These are phyloP conservation scores for Cochlearia excelsa DNA, from an alignment of 345 rosid genomes.

Conservation along the genomic window DNA sequence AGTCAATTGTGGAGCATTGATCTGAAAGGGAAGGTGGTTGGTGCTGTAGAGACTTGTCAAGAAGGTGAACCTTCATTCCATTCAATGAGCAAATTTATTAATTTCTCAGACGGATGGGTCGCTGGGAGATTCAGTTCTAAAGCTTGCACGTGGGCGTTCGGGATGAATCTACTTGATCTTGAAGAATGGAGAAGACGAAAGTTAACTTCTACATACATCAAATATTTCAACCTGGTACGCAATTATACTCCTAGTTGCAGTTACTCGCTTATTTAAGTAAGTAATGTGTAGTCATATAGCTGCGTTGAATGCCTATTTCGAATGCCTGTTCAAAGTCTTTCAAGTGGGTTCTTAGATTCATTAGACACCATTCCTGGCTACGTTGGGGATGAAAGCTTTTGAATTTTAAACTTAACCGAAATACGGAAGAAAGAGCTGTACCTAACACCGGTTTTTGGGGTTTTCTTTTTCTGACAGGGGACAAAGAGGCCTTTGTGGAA, in stretches of 20 bases:
- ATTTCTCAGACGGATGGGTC: conserved; percentile 69
- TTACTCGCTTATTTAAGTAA: conserved; percentile 5
- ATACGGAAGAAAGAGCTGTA: no score
- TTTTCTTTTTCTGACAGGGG: conserved; percentile 47
- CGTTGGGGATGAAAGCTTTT: conserved; percentile 4
- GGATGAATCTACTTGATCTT: conserved; percentile 86
- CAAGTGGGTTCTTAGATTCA: not conserved
- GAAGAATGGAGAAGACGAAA: conserved; percentile 71
- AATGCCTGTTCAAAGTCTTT: not conserved
- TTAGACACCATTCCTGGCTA: not conserved
- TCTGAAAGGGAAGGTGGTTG: conserved; percentile 79
- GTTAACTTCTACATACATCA: conserved; percentile 51
- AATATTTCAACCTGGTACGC: conserved; percentile 70
- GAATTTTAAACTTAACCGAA: not conserved
- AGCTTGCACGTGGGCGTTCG: conserved; percentile 93
- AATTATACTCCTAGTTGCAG: not conserved
- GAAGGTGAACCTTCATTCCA: conserved; percentile 56
- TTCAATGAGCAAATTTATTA: conserved; percentile 54
- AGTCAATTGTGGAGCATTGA: conserved; percentile 62
- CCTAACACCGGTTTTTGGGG: not conserved
- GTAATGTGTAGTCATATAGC: not conserved
- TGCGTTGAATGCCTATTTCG: not conserved
- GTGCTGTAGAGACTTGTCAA: conserved; percentile 85
- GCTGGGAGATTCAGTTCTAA: conserved; percentile 53
- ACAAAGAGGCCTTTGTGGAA: conserved; percentile 61